Evolutionary conservation across 2,329 filamentous ascomycete species (phyloP), one percentile per base, ranked within the genome.

Genomic region (Aspergillus sclerotialis): DNA sequence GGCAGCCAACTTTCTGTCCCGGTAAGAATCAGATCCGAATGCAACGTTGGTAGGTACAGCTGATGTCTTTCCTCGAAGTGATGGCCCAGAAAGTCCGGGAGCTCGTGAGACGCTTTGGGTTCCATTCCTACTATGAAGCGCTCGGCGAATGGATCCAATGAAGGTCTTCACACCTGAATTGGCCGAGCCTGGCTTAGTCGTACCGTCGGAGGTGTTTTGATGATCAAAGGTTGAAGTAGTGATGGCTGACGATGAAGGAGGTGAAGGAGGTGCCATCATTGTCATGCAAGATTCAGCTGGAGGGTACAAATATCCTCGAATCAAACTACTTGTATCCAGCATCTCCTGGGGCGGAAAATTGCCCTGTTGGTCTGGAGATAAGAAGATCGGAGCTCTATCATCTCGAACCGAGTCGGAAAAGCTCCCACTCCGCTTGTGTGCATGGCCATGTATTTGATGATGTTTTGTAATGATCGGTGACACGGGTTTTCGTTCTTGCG

Each of bases 351-450:
- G 60, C 11, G 80, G 52, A 30, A 59, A 53, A 28, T 61, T 56
- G 14, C 63, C 55, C 32, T 55, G 45, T 32, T 58, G 54, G 19
- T 70, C 58, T 24, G 60, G 50, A 38, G 68, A 58, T 19, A 66
- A 60, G 4, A 70, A 69, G 7, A 75, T 50, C 2, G 73, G 72
- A 8, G 70, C 61, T 35, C 76, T 62, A 65, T 80, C 60, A 52
- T 92, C 84, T 46, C 87, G 72, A 33, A 90, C 60, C 1, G 89
- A 90, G 61, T 95, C 86, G 0, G 84, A 85, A 49, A 92, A 82
- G 56, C 89, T 95, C 32, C 82, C 87, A 53, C 85, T 94, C 14
- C 88, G 80, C 59, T 87, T 89, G 61, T 94, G 88, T 3, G 67
- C 58, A 42, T 75, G 72, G 7, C 63, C 60, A 26, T 68, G 57